These are phyloP conservation scores for Crucibulum laeve DNA, from an alignment of 768 basidiomycete species.

Conservation along the genomic window DNA sequence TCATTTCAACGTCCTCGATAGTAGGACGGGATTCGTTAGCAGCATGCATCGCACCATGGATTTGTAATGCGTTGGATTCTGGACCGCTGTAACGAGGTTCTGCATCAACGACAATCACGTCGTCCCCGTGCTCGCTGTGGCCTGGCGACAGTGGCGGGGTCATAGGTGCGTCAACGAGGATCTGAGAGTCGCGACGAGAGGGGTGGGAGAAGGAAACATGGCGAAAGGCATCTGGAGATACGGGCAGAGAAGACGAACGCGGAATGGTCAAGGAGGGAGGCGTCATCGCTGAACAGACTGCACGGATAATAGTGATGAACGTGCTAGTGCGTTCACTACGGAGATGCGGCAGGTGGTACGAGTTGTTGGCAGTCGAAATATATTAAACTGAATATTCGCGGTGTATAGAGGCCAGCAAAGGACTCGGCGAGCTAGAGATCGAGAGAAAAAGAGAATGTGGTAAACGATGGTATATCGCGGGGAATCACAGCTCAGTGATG, in stretches of 20 bases:
- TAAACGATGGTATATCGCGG: too few species aligned
- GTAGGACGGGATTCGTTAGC: constrained; percentile 9
- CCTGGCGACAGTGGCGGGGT: constrained; percentile 68
- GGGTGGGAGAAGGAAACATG: constrained; percentile 20
- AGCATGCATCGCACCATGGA: neutral
- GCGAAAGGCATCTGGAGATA: constrained; percentile 19
- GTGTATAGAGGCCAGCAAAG: too few species aligned
- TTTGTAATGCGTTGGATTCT: neutral
- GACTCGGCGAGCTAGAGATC: too few species aligned
- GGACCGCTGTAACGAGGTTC: constrained; percentile 30
- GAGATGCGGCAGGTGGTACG: too few species aligned
- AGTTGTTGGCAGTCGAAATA: too few species aligned
- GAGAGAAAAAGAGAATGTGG: too few species aligned
- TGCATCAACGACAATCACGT: constrained; percentile 32
- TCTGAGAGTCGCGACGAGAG: constrained; percentile 28
- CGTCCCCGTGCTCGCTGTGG: constrained; percentile 35
- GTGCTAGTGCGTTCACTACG: too few species aligned
- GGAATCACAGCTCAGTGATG: too few species aligned
- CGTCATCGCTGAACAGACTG: constrained; percentile 14
- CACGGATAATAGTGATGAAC: constrained; percentile 5
- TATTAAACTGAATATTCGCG: too few species aligned
- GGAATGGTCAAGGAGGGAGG: constrained; percentile 20
- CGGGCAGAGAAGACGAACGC: constrained; percentile 27
- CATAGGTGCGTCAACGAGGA: constrained; percentile 54
- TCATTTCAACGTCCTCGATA: constrained; percentile 16